Base-by-base conservation (phyloP, 306 rosid genomes). In the Vigna nakashimae region DNA sequence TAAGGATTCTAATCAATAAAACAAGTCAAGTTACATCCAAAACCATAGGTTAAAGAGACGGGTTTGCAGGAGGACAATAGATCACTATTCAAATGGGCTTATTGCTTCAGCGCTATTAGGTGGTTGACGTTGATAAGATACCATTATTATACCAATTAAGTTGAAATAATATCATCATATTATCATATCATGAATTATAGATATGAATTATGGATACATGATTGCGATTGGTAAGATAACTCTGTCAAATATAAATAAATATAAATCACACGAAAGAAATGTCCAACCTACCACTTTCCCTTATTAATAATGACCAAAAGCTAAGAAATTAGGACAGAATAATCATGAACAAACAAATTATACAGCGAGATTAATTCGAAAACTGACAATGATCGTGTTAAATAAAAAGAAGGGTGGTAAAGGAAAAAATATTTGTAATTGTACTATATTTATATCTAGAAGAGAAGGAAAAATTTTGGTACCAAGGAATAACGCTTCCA, bases 401-500 rank as follows among this genome's bases (percentile, higher is more conserved):
- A 45, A 71, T 12, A 14, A 38, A 62, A 32, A 46, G 6, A 74
- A 38, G 68, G 11, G 74, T 60, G 69, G 57, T n/a, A 18, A 55
- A 66, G 43, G 68, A 26, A 9, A 20, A 80, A 74, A 80, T 70
- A 59, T 17, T 73, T 30, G 43, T 78, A 32, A 3, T 18, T 68
- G 46, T 42, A 42, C 12, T 79, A 80, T 79, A 76, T 67, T 28
- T 53, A 63, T 75, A 36, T 46, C 7, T 30, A 20, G 62, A 65
- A 56, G 69, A 60, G 67, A 50, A 78, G 59, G 48, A 40, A 81
- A 62, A 68, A 81, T 10, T 48, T 49, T 77, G 83, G 77, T 71
- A 69, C 81, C 53, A 82, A 82, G 86, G 84, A 65, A 57, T 76
- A 48, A 83, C 69, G 84, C 83, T 80, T 80, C 69, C 83, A 69